Evolutionary conservation across 164 flowering plant species (phyloP), one percentile per base, ranked within the genome.

Genomic region (Amborella trichopoda): DNA sequence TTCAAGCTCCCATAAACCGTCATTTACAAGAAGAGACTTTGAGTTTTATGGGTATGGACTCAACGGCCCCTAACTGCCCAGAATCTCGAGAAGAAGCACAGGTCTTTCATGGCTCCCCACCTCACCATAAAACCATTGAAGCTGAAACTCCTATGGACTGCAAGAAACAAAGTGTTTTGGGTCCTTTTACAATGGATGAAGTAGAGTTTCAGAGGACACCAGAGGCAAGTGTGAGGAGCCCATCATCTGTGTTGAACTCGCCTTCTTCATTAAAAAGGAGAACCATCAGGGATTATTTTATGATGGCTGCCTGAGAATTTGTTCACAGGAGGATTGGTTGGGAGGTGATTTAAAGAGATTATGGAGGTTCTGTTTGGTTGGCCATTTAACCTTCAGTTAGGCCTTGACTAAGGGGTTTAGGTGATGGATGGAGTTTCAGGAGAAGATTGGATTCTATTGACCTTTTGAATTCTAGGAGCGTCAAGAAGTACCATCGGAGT

Each of bases 101-200:
- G 26, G 20, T 30, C 20, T 46, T 36, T 20, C 33, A 26, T 20
- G 24, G 36, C 28, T 49, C 69, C 2, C 52, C 63, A 0, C 27
- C 10, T 22, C 48, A 64, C 12, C 61, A 40, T 18, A 40, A 28
- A 40, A 44, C 63, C 53, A 70, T 64, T 12, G 70, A 70, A 49
- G 38, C 72, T 16, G 53, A 67, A 39, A 78, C 97, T 27, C 93
- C 94, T 8, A 71, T 76, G 53, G 60, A 77, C 17, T 55, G 52
- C 13, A 65, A 57, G 65, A 55, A 48, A 23, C 69, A 37, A 59
- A 63, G 37, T 30, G 23, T 50, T 18, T 33, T 61, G 17, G 33
- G 19, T 47, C 45, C 49, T 5, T 60, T 49, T 45, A 34, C 40
- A 13, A 41, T 42, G 42, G 74, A 70, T 54, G 44, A 21, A 3